phyloP scores from a whole-genome alignment of 495 filamentous ascomycete genomes.

The Penicillium silybi region DNA sequence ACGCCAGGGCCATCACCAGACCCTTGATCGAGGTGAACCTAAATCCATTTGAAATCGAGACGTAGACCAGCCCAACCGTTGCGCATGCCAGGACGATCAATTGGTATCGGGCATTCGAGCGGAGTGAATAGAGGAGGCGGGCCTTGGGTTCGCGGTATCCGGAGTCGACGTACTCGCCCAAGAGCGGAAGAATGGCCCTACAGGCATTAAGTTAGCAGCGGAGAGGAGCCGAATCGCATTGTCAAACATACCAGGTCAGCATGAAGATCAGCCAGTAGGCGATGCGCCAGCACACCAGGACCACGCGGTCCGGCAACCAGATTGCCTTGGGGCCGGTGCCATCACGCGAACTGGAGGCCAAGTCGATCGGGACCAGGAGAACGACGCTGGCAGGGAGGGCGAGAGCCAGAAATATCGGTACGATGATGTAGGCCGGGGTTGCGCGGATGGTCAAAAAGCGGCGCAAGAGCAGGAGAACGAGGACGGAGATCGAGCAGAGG shows the following conservation, averaged over 20 bases:
- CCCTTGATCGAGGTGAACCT: constrained; percentile 62
- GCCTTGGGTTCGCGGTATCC: constrained; percentile 83
- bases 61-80: constrained; percentile 71
- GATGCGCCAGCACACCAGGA: constrained; percentile 86
- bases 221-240: not conserved
- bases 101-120: constrained; percentile 84
- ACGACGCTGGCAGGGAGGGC: constrained; percentile 90
- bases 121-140: constrained; percentile 76
- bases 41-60: constrained; percentile 76
- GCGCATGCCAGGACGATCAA: constrained; percentile 69
- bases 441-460: constrained; percentile 85
- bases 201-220: not conserved
- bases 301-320: constrained; percentile 60
- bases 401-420: constrained; percentile 90
- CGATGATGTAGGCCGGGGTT: constrained; percentile 84
- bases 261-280: constrained; percentile 95
- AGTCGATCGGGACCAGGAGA: constrained; percentile 92
- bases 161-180: constrained; percentile 90
- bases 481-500: constrained; percentile 65
- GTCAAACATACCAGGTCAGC: constrained; percentile 73
- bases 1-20: constrained; percentile 86
- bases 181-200: constrained; percentile 87
- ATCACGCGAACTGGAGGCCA: constrained; percentile 78
- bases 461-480: constrained; percentile 78
- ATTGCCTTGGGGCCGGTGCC: constrained; percentile 62